Percentiles rank a stretch among this genome's conserved stretches.
These are phyloP conservation scores for Dothistroma pini DNA, from an alignment of 2,329 filamentous ascomycete species.

Conservation along the genomic window DNA sequence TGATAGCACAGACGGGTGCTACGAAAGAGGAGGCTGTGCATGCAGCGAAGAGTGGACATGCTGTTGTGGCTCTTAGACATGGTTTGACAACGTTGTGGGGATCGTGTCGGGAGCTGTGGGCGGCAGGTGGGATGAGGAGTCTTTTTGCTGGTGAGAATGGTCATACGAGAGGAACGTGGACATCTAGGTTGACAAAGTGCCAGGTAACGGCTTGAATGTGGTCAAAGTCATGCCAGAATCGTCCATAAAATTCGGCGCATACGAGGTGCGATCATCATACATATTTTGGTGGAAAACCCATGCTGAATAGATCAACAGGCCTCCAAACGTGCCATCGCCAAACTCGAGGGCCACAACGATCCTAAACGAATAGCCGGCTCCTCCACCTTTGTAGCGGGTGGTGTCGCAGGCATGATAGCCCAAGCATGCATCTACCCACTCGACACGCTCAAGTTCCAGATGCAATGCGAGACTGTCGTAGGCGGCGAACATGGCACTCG, in stretches of 20 bases:
- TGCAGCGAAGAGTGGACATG: slow-evolving; percentile 67
- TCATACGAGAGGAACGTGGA: neutral
- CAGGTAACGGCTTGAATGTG: slow-evolving; percentile 94
- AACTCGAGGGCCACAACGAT: slow-evolving; percentile 83
- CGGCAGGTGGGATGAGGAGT: slow-evolving; percentile 78
- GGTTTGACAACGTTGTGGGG: slow-evolving; percentile 66
- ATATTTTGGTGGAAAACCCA: neutral
- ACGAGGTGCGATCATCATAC: slow-evolving; percentile 59
- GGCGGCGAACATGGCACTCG: slow-evolving; percentile 79
- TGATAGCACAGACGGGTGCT: slow-evolving; percentile 81
- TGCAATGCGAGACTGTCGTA: slow-evolving; percentile 91
- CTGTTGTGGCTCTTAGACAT: slow-evolving; percentile 61
- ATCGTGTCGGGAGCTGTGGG: slow-evolving; percentile 76
- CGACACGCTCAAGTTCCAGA: slow-evolving; percentile 77
- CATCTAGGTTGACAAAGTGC: slow-evolving; percentile 1
- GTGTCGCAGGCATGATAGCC: slow-evolving; percentile 87
- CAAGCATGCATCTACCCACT: slow-evolving; percentile 95
- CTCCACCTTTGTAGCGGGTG: slow-evolving; percentile 88
- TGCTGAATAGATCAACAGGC: slow-evolving; percentile 48
- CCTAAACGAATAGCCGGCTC: slow-evolving; percentile 72
- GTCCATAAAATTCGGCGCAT: slow-evolving; percentile 96
- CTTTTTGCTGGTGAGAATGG: slow-evolving; percentile 77
- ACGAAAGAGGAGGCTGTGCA: slow-evolving; percentile 54
- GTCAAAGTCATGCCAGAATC: slow-evolving; percentile 99
- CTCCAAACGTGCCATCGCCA: slow-evolving; percentile 80